Conservation (phyloP, 768 basidiomycete genomes). For the Trametes gibbosa region DNA sequence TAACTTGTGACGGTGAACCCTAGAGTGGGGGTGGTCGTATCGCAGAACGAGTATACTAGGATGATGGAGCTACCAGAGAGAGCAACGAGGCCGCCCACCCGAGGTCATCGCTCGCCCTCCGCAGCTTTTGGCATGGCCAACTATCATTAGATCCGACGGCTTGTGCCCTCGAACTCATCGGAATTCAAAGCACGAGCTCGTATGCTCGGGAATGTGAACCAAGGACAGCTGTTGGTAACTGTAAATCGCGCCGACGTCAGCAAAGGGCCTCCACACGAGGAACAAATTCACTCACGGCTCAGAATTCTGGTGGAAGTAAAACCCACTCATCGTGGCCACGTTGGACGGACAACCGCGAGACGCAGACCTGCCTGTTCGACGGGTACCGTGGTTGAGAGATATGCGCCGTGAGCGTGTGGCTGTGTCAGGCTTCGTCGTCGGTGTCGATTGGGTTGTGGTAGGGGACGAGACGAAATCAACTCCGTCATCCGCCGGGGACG, state of each 20-base stretch:
- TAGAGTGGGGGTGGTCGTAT: not conserved
- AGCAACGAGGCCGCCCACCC: not conserved
- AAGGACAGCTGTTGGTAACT: slow-evolving; percentile 91
- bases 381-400: slow-evolving; percentile 34
- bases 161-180: slow-evolving; percentile 35
- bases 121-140: slow-evolving; percentile 11
- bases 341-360: slow-evolving; percentile 45
- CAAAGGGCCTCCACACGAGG: not conserved
- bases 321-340: slow-evolving; percentile 80
- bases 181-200: slow-evolving; percentile 83
- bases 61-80: not conserved
- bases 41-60: slow-evolving; percentile 2
- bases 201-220: slow-evolving; percentile 69
- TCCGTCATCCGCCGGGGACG: slow-evolving; percentile 18
- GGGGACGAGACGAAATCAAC: slow-evolving; percentile 12
- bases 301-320: slow-evolving; percentile 92
- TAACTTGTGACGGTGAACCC: not conserved
- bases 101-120: not conserved
- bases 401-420: slow-evolving; percentile 21
- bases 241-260: not conserved
- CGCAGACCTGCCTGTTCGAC: slow-evolving; percentile 39
- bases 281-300: slow-evolving; percentile 67
- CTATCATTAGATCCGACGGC: not conserved
- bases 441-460: slow-evolving; percentile 34
- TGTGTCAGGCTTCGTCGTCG: slow-evolving; percentile 27